Percentiles rank a stretch among this genome's conserved stretches.
Evolutionary conservation across 1,284 basidiomycete species (phyloP).

Genomic region (Kalmanozyma brasiliensis): DNA sequence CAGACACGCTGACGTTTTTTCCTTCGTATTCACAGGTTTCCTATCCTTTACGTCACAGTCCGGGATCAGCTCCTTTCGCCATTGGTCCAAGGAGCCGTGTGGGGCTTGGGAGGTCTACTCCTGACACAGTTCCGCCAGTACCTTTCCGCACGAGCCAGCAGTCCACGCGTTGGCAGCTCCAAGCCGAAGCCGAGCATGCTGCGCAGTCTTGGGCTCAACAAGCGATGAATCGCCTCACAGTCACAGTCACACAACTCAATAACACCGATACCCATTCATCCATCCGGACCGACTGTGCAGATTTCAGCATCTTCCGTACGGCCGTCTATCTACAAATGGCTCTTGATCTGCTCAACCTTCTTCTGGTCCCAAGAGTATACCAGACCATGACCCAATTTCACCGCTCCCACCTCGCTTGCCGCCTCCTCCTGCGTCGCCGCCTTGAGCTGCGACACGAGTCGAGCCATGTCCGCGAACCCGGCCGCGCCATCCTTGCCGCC

Average conservation of each 20-base stretch:
- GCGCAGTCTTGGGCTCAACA: conserved; percentile 20
- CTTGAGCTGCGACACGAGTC: conserved; percentile 29
- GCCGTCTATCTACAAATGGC: conserved; percentile 13
- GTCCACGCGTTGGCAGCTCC: conserved; percentile 1
- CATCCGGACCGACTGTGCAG: neutral
- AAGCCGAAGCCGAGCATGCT: conserved; percentile 8
- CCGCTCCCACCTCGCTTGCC: conserved; percentile 9
- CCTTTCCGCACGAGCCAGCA: conserved; percentile 12
- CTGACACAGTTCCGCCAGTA: conserved; percentile 42
- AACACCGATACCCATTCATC: conserved; percentile 18
- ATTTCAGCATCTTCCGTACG: conserved; percentile 5
- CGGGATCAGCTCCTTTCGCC: conserved; percentile 61
- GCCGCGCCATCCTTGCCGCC: conserved; percentile 19
- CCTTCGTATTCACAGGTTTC: conserved; percentile 34
- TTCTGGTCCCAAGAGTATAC: conserved; percentile 35
- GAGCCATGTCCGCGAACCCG: conserved; percentile 31
- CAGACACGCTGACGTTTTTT: neutral
- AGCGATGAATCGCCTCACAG: conserved; percentile 1
- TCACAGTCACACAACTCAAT: neutral
- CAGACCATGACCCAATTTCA: conserved; percentile 24
- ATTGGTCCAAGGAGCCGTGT: conserved; percentile 55
- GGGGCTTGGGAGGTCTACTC: conserved; percentile 53
- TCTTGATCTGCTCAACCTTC: conserved; percentile 1
- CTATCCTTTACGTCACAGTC: conserved; percentile 57
- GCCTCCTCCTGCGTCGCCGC: conserved; percentile 9